Evolutionary conservation across 768 basidiomycete species (phyloP), one percentile per base, ranked within the genome.

Genomic region (Psilocybe subaeruginosa): DNA sequence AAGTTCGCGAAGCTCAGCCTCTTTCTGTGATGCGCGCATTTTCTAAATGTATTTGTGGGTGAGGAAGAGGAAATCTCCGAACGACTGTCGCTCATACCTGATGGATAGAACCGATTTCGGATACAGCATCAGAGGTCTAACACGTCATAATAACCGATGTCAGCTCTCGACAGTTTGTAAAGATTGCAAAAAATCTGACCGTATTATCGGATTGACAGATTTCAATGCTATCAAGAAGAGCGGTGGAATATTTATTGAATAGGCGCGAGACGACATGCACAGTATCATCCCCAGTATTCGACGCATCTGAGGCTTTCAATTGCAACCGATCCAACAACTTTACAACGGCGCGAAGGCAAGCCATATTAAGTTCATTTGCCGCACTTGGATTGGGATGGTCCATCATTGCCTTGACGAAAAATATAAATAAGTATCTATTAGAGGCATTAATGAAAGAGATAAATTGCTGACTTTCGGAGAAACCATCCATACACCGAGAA

Each of bases 281-380:
- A 27, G 82, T 77, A 61, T 91, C 90, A 61, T 91, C 85, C 14
- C 84, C 82, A 35, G 84, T 79, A 41, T 82, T 78, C 0, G 82
- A 69, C 1, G 76, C 71, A 56, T 83, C 90, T 2, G 83, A 74
- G 4, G 84, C 78, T 39, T 61, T 62, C 19, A 97, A 78, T 54
- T 89, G 84, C 8, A 97, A 75, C 14, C 88, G 85, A 65, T 96
- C 91, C 41, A 93, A 76, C 11, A 95, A 77, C 59, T 85, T 89
- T 8, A 93, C 91, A 11, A 83, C 80, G 0, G 92, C 88, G n/a
- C 85, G 84, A 45, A 96, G 77, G 64, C 88, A 88, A 1, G 87
- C 85, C 58, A 87, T 76, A 62, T 94, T 94, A 27, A 95, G 78
- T 19, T 96, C 93, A 8, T 78, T 78, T 82, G 81, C n/a, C 78